Evolutionary conservation across 441 rosid genomes (phyloP).

Genomic region (Melianthus villosus): DNA sequence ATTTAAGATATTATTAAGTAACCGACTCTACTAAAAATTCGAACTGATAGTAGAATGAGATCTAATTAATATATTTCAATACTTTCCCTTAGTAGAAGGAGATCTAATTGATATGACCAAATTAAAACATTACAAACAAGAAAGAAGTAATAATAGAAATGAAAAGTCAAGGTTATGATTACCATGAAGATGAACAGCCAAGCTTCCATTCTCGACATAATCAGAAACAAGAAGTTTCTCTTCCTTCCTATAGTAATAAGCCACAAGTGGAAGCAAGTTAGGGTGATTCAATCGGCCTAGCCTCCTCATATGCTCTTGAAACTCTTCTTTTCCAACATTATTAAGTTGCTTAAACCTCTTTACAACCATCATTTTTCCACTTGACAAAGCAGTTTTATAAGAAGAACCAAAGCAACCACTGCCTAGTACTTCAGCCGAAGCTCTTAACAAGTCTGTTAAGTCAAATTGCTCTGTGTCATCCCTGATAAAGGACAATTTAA

Average conservation of each 20-base stretch:
- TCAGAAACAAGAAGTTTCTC: conserved; percentile 76
- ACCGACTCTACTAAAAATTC: no score
- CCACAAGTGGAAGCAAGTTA: conserved; percentile 47
- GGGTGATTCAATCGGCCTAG: conserved; percentile 60
- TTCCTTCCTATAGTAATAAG: conserved; percentile 73
- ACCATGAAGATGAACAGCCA: conserved; percentile 80
- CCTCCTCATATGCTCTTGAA: conserved; percentile 65
- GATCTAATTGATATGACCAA: no score
- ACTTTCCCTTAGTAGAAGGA: no score
- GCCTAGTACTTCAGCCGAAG: conserved; percentile 85
- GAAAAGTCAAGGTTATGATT: no score
- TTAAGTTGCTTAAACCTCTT: conserved; percentile 84
- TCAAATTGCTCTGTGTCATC: conserved; percentile 47
- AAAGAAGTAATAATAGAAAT: background rate
- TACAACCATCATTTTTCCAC: conserved; percentile 42
- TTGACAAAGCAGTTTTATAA: conserved; percentile 42
- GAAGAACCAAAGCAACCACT: conserved; percentile 93
- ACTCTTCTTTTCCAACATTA: conserved; percentile 59
- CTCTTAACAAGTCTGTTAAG: conserved; percentile 57
- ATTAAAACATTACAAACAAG: background rate
- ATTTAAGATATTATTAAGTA: no score
- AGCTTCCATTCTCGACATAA: conserved; percentile 45
- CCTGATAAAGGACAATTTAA: conserved; percentile 34
- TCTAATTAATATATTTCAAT: no score
- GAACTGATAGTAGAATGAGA: no score